A percentile compares a stretch with the other conserved stretches of the same genome.
Conservation (phyloP, 352 stramenopile species). For the Phytophthora europaea region DNA sequence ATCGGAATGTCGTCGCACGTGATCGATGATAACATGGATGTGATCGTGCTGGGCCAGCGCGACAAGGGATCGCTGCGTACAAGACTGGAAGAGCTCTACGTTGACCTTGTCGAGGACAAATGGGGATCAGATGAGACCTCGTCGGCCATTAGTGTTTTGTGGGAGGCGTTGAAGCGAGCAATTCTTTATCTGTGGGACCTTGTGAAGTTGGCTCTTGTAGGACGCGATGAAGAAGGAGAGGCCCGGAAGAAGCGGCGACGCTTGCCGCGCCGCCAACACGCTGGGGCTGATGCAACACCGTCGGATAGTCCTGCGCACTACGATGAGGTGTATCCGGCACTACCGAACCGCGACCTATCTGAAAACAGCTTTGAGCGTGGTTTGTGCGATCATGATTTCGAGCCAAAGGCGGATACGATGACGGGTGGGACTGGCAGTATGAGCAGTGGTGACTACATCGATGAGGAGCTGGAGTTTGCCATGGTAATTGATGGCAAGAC, state of each 20-base stretch:
- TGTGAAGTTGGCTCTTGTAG: constrained; percentile 74
- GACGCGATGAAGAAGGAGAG: constrained; percentile 77
- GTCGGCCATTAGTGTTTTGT: constrained; percentile 78
- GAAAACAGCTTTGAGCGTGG: constrained; percentile 67
- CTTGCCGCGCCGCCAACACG: constrained; percentile 61
- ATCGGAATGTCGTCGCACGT: constrained; percentile 92
- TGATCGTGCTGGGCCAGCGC: constrained; percentile 86
- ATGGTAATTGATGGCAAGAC: constrained; percentile 94
- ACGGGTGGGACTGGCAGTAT: constrained; percentile 38
- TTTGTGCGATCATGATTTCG: constrained; percentile 73
- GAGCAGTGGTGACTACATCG: constrained; percentile 63
- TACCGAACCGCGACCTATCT: constrained; percentile 61
- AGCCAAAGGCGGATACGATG: constrained; percentile 64
- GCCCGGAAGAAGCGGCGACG: constrained; percentile 76
- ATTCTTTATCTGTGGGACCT: constrained; percentile 76
- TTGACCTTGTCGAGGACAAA: constrained; percentile 90
- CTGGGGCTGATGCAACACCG: constrained; percentile 40
- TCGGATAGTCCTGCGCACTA: constrained; percentile 57
- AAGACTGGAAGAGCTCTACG: constrained; percentile 87
- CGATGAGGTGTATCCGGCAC: constrained; percentile 77
- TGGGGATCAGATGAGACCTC: constrained; percentile 89
- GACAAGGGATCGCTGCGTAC: constrained; percentile 82
- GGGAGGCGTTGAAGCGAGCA: constrained; percentile 78
- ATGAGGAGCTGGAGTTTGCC: constrained; percentile 88
- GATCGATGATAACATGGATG: constrained; percentile 92